Base-by-base conservation (phyloP, 805 yeast genomes). In the Yarrowia phangngaensis region DNA sequence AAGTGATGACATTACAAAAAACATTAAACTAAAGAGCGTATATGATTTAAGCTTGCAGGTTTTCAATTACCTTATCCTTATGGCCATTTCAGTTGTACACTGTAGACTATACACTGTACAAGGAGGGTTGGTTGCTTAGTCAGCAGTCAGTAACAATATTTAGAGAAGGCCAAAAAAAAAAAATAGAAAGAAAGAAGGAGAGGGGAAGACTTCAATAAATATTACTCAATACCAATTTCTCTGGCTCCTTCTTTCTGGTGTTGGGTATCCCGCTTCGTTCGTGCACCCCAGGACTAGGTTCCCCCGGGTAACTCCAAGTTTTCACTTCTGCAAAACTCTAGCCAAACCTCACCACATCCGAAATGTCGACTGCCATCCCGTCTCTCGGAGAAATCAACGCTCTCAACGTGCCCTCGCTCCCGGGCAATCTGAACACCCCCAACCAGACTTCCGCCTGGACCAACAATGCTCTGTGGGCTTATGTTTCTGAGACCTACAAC, bases 381-480 rank as follows among this genome's bases (percentile, higher is more conserved):
- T 43, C 55, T 19, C 50, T 58, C 33, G 61, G 60, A 20, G 59
- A 58, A 43, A 50, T 58, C 29, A 55, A 58, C 47, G 55, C 52
- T 16, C 41, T 56, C 43, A 55, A 53, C 17, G 51, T 55, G 22
- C 32, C 51, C 34, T 43, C 54, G 23, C 35, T 52, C 26, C 50
- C 51, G 20, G 54, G 51, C 19, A 40, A 33, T 24, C 28, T 41
- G 29, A 29, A 33, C 36, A 52, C 22, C n/a, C 33, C 45, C 33
- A 20, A 53, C 22, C 46, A 29, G 36, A 23, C 47, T 17, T 53
- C 57, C 8, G 46, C 58, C n/a, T 83, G 89, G 90, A 76, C 86
- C 5, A 76, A 87, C 32, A 84, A 84, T 69, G 95, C 95, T 45
- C 76, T 86, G 38, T 83, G 83, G 62, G 78, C 84, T 52, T 86